phyloP scores from a whole-genome alignment of 2,329 filamentous ascomycete species.

The Sclerotinia minor region DNA sequence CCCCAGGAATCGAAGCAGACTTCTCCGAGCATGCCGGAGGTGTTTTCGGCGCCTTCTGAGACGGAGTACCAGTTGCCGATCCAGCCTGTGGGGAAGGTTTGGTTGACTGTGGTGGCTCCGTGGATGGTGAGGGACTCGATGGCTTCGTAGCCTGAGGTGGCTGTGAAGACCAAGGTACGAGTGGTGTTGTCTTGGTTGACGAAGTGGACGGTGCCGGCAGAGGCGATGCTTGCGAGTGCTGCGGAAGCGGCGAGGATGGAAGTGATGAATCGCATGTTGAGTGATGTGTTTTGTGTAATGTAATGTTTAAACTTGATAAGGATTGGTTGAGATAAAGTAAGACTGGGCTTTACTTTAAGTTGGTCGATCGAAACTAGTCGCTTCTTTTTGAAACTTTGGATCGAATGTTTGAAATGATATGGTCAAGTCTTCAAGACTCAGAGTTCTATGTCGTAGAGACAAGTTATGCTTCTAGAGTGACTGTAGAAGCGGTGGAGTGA shows the following conservation, averaged over 20 bases:
- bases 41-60: conserved; percentile 46
- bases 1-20: conserved; percentile 52
- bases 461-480: conserved; percentile 26
- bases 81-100: conserved; percentile 44
- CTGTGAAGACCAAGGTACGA: conserved; percentile 41
- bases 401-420: conserved; percentile 8
- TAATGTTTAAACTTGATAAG: conserved; percentile 25
- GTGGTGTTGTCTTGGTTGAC: conserved; percentile 55
- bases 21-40: conserved; percentile 54
- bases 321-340: conserved; percentile 34
- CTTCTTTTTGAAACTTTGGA: conserved; percentile 24
- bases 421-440: conserved; percentile 24
- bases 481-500: conserved; percentile 29
- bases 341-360: conserved; percentile 32
- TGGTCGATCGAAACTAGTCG: conserved; percentile 31
- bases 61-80: conserved; percentile 50
- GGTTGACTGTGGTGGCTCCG: conserved; percentile 41
- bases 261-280: conserved; percentile 56
- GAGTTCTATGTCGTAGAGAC: conserved; percentile 29
- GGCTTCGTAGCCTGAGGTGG: conserved; percentile 29
- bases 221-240: conserved; percentile 47
- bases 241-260: conserved; percentile 45
- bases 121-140: conserved; percentile 33
- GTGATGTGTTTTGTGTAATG: conserved; percentile 24
- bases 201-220: conserved; percentile 57